phyloP scores from a whole-genome alignment of 192 early-diverging fungal species.

The Physocladia obscura region DNA sequence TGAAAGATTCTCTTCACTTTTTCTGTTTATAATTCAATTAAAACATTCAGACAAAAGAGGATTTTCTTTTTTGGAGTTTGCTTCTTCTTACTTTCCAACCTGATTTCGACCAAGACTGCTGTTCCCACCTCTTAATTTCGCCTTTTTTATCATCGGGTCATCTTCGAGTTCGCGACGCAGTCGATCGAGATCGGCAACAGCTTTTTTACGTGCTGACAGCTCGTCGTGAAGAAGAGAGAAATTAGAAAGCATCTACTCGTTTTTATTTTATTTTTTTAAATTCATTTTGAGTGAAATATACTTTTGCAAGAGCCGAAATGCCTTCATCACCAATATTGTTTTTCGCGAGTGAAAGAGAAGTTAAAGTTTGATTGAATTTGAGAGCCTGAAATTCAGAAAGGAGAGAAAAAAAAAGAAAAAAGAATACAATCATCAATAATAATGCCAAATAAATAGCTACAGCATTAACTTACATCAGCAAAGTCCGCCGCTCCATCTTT shows the following conservation, averaged over 20 bases:
- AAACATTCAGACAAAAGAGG: too few relatives aligned
- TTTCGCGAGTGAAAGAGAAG: slow-evolving; percentile 42
- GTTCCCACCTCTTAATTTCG: slow-evolving; percentile 27
- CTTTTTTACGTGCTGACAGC: slow-evolving; percentile 36
- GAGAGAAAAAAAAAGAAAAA: not conserved
- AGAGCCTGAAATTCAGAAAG: slow-evolving; percentile 25
- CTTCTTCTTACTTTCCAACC: slow-evolving; percentile 14
- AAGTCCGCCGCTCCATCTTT: slow-evolving; percentile 47
- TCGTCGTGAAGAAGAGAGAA: slow-evolving; percentile 43
- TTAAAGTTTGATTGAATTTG: slow-evolving; percentile 44
- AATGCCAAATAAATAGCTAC: too few relatives aligned
- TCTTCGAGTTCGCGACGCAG: slow-evolving; percentile 52
- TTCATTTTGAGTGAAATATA: slow-evolving; percentile 5
- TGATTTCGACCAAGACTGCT: slow-evolving; percentile 12
- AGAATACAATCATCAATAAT: too few relatives aligned
- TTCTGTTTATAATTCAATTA: too few relatives aligned
- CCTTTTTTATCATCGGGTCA: slow-evolving; percentile 45
- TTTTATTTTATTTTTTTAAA: not conserved
- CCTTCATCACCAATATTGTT: slow-evolving; percentile 55
- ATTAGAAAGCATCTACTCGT: slow-evolving; percentile 43
- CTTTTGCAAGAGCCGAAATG: slow-evolving; percentile 42
- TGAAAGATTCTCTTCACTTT: slow-evolving; percentile 34
- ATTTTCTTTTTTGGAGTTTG: too few relatives aligned
- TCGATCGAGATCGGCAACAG: slow-evolving; percentile 45
- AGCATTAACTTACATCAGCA: too few relatives aligned